Conservation (phyloP, 2,329 filamentous ascomycete species). For the Fusarium anguioides region DNA sequence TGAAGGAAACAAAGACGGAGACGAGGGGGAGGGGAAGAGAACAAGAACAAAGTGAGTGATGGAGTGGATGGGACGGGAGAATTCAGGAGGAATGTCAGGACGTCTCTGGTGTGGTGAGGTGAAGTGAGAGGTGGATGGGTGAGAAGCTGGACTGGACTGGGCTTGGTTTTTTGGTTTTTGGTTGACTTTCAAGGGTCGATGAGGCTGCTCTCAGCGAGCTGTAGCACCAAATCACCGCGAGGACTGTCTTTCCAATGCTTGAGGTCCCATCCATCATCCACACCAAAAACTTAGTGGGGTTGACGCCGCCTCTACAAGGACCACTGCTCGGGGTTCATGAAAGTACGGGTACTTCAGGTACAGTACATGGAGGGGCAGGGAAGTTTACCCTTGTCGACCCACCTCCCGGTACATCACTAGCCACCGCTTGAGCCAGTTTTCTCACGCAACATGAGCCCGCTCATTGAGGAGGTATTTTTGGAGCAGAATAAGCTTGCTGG, state of each 20-base stretch:
- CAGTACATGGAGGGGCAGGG: slow-evolving; percentile 21
- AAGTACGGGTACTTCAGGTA: slow-evolving; percentile 38
- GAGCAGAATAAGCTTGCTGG: slow-evolving; percentile 8
- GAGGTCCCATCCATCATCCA: slow-evolving; percentile 26
- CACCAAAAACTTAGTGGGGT: slow-evolving; percentile 44
- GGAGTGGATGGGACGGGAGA: slow-evolving; percentile 34
- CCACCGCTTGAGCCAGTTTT: slow-evolving; percentile 31
- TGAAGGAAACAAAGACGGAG: slow-evolving; percentile 40
- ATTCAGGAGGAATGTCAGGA: slow-evolving; percentile 45
- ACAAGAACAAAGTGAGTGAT: slow-evolving; percentile 21
- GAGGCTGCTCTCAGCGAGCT: slow-evolving; percentile 41
- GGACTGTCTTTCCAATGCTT: slow-evolving; percentile 22
- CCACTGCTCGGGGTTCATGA: slow-evolving; percentile 25
- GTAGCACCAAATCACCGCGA: slow-evolving; percentile 6
- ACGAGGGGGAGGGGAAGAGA: slow-evolving; percentile 30
- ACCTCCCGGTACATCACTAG: slow-evolving; percentile 35
- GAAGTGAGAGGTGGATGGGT: slow-evolving; percentile 42
- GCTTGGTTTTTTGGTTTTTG: slow-evolving; percentile 44
- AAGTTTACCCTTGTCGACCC: slow-evolving; percentile 24
- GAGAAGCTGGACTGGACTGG: slow-evolving; percentile 44
- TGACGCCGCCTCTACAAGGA: slow-evolving; percentile 24
- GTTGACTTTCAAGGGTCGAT: slow-evolving; percentile 44
- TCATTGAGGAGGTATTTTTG: slow-evolving; percentile 16
- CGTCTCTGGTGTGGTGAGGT: slow-evolving; percentile 38
- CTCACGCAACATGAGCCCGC: slow-evolving; percentile 15